Conservation (phyloP, 305 asterid species). For the Fraxinus ornus region DNA sequence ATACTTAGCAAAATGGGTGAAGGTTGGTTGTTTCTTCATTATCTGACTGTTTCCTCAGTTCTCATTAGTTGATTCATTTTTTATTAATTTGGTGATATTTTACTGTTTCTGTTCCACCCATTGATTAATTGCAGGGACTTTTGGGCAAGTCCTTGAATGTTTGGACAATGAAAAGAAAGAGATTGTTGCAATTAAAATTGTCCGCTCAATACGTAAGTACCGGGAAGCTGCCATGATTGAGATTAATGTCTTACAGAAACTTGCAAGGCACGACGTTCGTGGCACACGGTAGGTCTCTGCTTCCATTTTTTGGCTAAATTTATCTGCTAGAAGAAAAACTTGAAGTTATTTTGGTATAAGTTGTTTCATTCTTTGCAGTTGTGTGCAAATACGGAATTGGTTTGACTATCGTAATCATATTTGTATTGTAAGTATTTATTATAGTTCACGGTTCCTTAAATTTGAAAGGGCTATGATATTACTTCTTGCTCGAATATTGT, state of each 20-base stretch:
- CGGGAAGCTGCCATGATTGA: conserved; percentile 92
- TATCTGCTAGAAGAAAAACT: conserved; percentile 26
- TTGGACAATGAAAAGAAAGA: conserved; percentile 71
- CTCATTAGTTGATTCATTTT: conserved; percentile 10
- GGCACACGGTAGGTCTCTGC: conserved; percentile 56
- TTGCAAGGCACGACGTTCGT: conserved; percentile 58
- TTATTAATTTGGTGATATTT: conserved; percentile 16
- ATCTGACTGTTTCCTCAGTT: background rate
- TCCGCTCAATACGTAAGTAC: conserved; percentile 76
- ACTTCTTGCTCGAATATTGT: conserved; percentile 38
- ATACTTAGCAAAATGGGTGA: conserved; percentile 92
- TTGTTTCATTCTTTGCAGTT: conserved; percentile 73
- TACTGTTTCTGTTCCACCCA: conserved; percentile 13
- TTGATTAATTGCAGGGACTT: conserved; percentile 61
- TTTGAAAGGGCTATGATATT: conserved; percentile 31
- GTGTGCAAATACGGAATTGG: conserved; percentile 96
- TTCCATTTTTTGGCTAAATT: conserved; percentile 19
- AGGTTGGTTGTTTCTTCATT: conserved; percentile 59
- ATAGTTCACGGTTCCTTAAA: conserved; percentile 44
- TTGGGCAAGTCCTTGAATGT: conserved; percentile 90
- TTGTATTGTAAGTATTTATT: conserved; percentile 78
- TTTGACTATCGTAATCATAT: conserved; percentile 97
- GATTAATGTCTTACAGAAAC: conserved; percentile 74
- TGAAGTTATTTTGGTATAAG: conserved; percentile 58
- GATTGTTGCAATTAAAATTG: conserved; percentile 76